Conservation (phyloP, 106 monocot species). For the Dendrobium catenatum region DNA sequence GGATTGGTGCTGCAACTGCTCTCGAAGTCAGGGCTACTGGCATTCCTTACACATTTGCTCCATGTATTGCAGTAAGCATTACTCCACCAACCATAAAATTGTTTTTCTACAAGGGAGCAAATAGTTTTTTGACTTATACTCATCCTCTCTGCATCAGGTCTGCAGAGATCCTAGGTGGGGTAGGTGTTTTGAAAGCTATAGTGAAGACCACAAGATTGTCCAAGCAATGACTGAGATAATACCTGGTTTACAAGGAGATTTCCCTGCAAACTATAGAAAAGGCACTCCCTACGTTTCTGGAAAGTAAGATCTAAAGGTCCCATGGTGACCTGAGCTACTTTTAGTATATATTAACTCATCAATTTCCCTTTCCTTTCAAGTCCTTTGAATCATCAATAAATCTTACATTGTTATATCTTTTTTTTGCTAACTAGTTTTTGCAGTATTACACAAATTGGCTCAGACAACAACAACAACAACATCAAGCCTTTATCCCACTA, state of each 20-base stretch:
- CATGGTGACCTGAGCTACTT: neutral
- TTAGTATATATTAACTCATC: neutral
- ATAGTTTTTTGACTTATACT: neutral
- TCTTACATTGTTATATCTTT: neutral
- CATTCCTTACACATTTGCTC: conserved; percentile 62
- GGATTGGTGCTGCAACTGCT: conserved; percentile 55
- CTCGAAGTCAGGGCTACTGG: conserved; percentile 60
- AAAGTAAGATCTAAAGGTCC: conserved; percentile 17
- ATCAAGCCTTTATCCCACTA: no score
- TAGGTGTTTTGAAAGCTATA: conserved; percentile 69
- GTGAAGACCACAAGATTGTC: conserved; percentile 39
- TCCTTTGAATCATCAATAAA: neutral
- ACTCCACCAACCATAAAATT: neutral
- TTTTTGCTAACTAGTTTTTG: neutral
- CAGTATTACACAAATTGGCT: neutral
- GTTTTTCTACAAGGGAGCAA: neutral
- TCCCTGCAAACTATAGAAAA: conserved; percentile 22
- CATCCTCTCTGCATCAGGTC: conserved; percentile 21
- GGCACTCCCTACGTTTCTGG: conserved; percentile 39
- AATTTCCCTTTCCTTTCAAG: neutral
- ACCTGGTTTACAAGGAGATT: conserved; percentile 43
- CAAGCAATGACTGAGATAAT: conserved; percentile 48
- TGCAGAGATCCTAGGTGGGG: conserved; percentile 62
- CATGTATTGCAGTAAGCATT: conserved; percentile 47
- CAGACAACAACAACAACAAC: neutral